Conservation (phyloP, 129 eudicot genomes). For the Tagetes erecta region DNA sequence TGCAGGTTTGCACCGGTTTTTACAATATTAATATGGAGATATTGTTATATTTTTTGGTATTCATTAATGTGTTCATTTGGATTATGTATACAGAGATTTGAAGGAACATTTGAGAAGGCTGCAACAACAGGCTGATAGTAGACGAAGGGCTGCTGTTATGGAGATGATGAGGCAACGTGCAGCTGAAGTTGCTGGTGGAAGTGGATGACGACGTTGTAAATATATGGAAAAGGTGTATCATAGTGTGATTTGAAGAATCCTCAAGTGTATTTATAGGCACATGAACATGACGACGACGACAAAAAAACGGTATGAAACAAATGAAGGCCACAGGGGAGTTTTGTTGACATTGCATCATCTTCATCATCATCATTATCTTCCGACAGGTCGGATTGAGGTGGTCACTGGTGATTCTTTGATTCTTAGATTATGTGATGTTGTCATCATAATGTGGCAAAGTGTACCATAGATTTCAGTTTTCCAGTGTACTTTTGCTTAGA, state of each 20-base stretch:
- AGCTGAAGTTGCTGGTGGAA: conserved; percentile 72
- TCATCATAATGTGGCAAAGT: conserved; percentile 6
- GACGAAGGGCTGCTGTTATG: conserved; percentile 89
- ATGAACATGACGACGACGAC: conserved; percentile 12
- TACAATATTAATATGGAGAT: background rate
- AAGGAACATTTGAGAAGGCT: conserved; percentile 72
- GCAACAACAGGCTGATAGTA: conserved; percentile 79
- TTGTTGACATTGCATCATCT: background rate
- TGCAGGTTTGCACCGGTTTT: conserved; percentile 59
- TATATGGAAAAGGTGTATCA: conserved; percentile 16
- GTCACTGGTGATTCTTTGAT: conserved; percentile 9
- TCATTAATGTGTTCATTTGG: background rate
- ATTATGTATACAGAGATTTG: conserved; percentile 56
- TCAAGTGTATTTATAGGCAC: conserved; percentile 13
- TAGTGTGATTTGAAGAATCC: conserved; percentile 5
- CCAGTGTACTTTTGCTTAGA: conserved; percentile 4
- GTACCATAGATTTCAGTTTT: background rate
- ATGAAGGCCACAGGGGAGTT: conserved; percentile 1
- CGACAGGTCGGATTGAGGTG: background rate
- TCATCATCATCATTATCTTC: background rate
- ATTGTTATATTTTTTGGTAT: background rate
- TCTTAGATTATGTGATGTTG: conserved; percentile 5
- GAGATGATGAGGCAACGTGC: conserved; percentile 99
- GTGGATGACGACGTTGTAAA: conserved; percentile 34
- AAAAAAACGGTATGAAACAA: background rate